Percentiles rank a stretch among this genome's conserved stretches.
phyloP scores from a whole-genome alignment of 352 stramenopile species.

The Phytophthora boehmeriae region DNA sequence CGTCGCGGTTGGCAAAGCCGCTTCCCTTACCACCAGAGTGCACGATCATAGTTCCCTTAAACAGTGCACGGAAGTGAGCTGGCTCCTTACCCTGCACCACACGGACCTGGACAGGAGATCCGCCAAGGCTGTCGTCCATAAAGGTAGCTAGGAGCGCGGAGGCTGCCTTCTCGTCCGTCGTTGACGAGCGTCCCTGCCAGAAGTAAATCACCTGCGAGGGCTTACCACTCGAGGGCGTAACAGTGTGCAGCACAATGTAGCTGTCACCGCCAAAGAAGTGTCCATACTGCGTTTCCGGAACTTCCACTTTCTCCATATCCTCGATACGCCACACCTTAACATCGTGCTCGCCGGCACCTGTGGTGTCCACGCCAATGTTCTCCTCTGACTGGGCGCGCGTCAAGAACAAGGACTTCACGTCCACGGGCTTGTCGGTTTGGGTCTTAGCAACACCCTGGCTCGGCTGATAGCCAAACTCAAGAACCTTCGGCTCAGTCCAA shows the following conservation, averaged over 20 bases:
- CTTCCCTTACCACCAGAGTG: slow-evolving; percentile 90
- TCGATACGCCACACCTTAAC: slow-evolving; percentile 93
- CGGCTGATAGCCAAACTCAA: slow-evolving; percentile 68
- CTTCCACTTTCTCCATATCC: slow-evolving; percentile 87
- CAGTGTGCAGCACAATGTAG: slow-evolving; percentile 94
- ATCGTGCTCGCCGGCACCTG: slow-evolving; percentile 75
- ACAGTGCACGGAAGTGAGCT: slow-evolving; percentile 89
- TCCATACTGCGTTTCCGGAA: slow-evolving; percentile 83
- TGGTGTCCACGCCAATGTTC: slow-evolving; percentile 69
- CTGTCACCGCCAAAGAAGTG: slow-evolving; percentile 95
- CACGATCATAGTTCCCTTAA: slow-evolving; percentile 91
- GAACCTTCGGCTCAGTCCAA: slow-evolving; percentile 72
- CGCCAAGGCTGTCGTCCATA: slow-evolving; percentile 87
- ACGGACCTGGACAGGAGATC: slow-evolving; percentile 84
- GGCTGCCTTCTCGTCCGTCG: slow-evolving; percentile 88
- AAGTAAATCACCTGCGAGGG: slow-evolving; percentile 91
- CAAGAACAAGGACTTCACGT: slow-evolving; percentile 67
- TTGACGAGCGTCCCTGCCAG: slow-evolving; percentile 88
- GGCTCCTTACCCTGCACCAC: slow-evolving; percentile 89
- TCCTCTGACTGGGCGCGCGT: slow-evolving; percentile 57
- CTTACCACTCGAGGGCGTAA: slow-evolving; percentile 67
- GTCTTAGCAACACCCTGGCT: slow-evolving; percentile 51
- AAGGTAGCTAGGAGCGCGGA: slow-evolving; percentile 68
- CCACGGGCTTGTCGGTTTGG: slow-evolving; percentile 50
- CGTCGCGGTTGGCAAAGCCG: slow-evolving; percentile 85